phyloP scores from a whole-genome alignment of 2,329 filamentous ascomycete species.

The Aplosporella prunicola region DNA sequence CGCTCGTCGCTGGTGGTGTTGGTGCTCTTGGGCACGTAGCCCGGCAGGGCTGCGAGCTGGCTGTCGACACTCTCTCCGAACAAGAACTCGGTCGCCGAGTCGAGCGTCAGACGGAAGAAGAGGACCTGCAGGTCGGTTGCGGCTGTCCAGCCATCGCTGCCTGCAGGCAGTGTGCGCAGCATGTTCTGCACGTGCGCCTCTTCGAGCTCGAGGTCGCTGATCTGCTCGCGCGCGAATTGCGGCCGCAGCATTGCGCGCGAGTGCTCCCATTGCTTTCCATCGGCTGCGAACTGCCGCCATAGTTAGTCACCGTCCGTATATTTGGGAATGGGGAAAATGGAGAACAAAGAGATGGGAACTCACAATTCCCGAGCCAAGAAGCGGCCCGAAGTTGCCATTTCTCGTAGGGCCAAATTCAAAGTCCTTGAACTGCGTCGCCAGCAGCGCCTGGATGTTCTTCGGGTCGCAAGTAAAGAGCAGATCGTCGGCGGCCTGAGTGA shows the following conservation, averaged over 20 bases:
- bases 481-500: slow-evolving; percentile 33
- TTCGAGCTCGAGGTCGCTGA: slow-evolving; percentile 47
- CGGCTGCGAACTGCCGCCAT: slow-evolving; percentile 31
- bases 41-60: slow-evolving; percentile 25
- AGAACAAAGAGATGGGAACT: not conserved
- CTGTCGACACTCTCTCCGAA: slow-evolving; percentile 35
- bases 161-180: slow-evolving; percentile 46
- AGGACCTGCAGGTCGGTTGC: slow-evolving; percentile 31
- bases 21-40: not conserved
- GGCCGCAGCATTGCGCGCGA: slow-evolving; percentile 42
- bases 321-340: not conserved
- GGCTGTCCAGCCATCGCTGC: slow-evolving; percentile 34
- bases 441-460: slow-evolving; percentile 39
- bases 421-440: slow-evolving; percentile 38
- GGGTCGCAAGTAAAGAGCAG: slow-evolving; percentile 37
- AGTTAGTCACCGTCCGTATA: slow-evolving; percentile 14
- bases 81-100: slow-evolving; percentile 42
- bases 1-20: slow-evolving; percentile 16
- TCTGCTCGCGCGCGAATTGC: slow-evolving; percentile 44
- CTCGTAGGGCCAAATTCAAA: slow-evolving; percentile 31
- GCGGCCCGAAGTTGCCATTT: slow-evolving; percentile 26
- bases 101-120: slow-evolving; percentile 42
- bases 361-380: slow-evolving; percentile 34
- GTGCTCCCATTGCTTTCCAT: slow-evolving; percentile 33
- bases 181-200: slow-evolving; percentile 51